Conservation (phyloP, 495 filamentous ascomycete species). For the Penicillium silybi region DNA sequence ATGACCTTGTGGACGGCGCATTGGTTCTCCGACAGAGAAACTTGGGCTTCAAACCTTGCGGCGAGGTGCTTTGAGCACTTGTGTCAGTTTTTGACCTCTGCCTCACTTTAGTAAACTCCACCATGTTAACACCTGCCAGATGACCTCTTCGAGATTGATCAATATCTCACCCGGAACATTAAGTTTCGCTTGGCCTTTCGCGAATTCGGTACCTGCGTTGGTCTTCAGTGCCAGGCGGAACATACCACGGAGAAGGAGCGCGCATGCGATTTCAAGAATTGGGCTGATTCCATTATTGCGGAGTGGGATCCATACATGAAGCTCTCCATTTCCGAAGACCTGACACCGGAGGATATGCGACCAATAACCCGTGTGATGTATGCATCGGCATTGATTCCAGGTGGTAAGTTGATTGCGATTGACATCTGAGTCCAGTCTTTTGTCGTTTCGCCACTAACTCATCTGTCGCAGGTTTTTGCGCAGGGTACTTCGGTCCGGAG, state of each 20-base stretch:
- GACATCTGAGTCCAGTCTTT: neutral
- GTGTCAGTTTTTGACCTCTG: conserved; percentile 21
- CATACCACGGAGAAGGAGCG: conserved; percentile 38
- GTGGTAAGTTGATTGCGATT: conserved; percentile 44
- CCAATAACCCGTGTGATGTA: conserved; percentile 66
- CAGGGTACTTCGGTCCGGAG: conserved; percentile 38
- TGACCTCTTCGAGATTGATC: conserved; percentile 39
- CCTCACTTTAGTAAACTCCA: neutral
- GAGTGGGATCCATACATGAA: conserved; percentile 52
- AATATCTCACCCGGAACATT: conserved; percentile 37
- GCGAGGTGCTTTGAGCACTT: conserved; percentile 44
- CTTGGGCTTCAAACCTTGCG: conserved; percentile 49
- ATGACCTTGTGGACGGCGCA: conserved; percentile 65
- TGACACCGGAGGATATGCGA: conserved; percentile 45
- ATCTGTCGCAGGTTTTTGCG: conserved; percentile 31
- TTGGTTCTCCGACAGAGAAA: conserved; percentile 49
- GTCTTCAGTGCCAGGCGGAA: conserved; percentile 48
- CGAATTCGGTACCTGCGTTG: conserved; percentile 59
- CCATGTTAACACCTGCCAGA: conserved; percentile 19
- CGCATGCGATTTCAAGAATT: conserved; percentile 33
- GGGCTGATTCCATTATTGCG: conserved; percentile 44
- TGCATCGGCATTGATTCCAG: conserved; percentile 58
- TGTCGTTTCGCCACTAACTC: neutral
- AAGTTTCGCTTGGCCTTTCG: conserved; percentile 55
- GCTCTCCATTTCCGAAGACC: conserved; percentile 20